A percentile compares a stretch with the other conserved stretches of the same genome.
Evolutionary conservation across 495 filamentous ascomycete genomes (phyloP).

Genomic region (Aspergillus steynii): DNA sequence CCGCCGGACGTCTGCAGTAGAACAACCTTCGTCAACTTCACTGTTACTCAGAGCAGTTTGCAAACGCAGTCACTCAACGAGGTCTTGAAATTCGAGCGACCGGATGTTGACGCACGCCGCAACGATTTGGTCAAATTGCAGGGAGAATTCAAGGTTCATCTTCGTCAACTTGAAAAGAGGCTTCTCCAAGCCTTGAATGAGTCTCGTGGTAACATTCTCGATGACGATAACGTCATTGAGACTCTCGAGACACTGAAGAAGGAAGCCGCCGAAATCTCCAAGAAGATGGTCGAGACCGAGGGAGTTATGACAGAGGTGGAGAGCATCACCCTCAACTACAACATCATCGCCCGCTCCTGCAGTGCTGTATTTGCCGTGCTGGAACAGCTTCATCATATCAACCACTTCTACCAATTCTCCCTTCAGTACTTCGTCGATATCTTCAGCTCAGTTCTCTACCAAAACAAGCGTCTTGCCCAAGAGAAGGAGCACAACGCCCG

Average conservation of each 20-base stretch:
- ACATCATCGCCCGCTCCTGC: conserved; percentile 87
- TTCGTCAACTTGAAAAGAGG: conserved; percentile 93
- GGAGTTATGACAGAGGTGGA: conserved; percentile 98
- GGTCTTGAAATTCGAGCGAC: conserved; percentile 93
- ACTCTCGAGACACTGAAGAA: conserved; percentile 97
- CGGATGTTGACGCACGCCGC: conserved; percentile 95
- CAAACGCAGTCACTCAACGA: conserved; percentile 97
- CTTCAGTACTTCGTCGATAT: conserved; percentile 97
- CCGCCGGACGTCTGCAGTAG: conserved; percentile 98
- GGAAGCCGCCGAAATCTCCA: conserved; percentile 92
- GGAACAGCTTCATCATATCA: conserved; percentile 95
- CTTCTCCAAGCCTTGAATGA: conserved; percentile 94
- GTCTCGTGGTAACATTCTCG: conserved; percentile 95
- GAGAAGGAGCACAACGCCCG: conserved; percentile 75
- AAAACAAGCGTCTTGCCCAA: conserved; percentile 69
- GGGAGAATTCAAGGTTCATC: conserved; percentile 96
- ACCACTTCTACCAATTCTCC: conserved; percentile 99
- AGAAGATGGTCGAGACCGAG: conserved; percentile 94
- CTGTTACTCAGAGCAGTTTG: conserved; percentile 96
- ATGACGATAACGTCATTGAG: conserved; percentile 97
- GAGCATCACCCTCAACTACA: conserved; percentile 88
- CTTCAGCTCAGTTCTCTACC: conserved; percentile 87
- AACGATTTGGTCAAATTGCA: conserved; percentile 97
- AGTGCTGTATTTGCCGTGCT: conserved; percentile 95
- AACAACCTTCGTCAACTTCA: conserved; percentile 99